These are phyloP conservation scores for Lyophyllum semitale DNA, from an alignment of 768 basidiomycete species.

Conservation along the genomic window DNA sequence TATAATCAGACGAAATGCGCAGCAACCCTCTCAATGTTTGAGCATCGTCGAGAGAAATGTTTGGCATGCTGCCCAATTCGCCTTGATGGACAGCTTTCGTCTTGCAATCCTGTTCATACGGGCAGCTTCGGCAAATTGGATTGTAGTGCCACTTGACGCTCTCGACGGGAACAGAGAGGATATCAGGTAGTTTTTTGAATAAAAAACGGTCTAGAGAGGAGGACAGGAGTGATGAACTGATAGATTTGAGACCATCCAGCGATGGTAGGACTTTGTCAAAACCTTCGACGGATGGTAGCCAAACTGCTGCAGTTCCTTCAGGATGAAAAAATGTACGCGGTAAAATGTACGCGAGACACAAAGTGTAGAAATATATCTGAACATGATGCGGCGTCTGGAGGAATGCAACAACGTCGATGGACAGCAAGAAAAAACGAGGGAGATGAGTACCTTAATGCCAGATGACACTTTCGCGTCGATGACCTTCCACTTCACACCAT, in stretches of 20 bases:
- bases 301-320: slow-evolving; percentile 41
- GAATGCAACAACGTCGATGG: background rate
- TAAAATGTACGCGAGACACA: slow-evolving; percentile 44
- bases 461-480: slow-evolving; percentile 54
- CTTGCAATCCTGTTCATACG: slow-evolving; percentile 39
- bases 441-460: slow-evolving; percentile 40
- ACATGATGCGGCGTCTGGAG: slow-evolving; percentile 49
- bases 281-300: slow-evolving; percentile 45
- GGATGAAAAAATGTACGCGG: slow-evolving; percentile 30
- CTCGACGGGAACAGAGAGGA: slow-evolving; percentile 33
- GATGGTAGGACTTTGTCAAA: slow-evolving; percentile 30
- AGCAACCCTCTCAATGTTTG: slow-evolving; percentile 40
- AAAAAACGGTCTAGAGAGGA: slow-evolving; percentile 43
- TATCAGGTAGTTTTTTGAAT: slow-evolving; percentile 43
- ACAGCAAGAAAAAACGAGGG: background rate
- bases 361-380: slow-evolving; percentile 53
- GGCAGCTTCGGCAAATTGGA: slow-evolving; percentile 46
- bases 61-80: slow-evolving; percentile 45
- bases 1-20: slow-evolving; percentile 19
- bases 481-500: slow-evolving; percentile 44
- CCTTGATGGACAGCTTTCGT: slow-evolving; percentile 34
- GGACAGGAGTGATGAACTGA: slow-evolving; percentile 38
- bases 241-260: slow-evolving; percentile 39
- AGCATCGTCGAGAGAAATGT: slow-evolving; percentile 49
- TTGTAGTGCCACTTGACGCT: slow-evolving; percentile 51